Evolutionary conservation across 2,329 filamentous ascomycete species (phyloP), one percentile per base, ranked within the genome.

Genomic region (Pyricularia sp.): DNA sequence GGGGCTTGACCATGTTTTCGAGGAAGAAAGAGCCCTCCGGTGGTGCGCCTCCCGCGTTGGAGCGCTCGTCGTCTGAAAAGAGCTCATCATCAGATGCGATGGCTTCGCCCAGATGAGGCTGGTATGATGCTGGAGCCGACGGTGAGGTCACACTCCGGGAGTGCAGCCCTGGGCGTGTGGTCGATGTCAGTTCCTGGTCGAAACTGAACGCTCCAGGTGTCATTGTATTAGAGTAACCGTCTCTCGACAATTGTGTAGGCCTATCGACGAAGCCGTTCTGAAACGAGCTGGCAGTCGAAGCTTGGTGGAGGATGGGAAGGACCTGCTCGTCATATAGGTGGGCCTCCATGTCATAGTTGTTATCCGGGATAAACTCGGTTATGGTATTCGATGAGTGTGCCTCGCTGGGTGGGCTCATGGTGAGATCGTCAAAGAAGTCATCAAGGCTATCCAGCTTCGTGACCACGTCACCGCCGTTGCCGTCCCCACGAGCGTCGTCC

Each of bases 281-380:
- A 78, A 98, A 95, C 0, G 90, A 91, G 1, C 88, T 86, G 67
- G 88, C 91, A 72, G 89, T 94, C 12, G 85, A 92, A 75, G 93
- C 95, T 75, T 95, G 92, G 73, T 95, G 91, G 6, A 97, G 81
- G 67, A 97, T 96, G 0, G 94, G 94, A 12, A 95, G 84, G 7
- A 95, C 96, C 76, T 97, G 92, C 77, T 97, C 93, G 74, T 97
- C 94, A 78, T 98, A 97, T 0, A 97, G 81, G 76, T 92, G 89
- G 26, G 94, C 92, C 12, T 89, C 91, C 0, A 89, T 89, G 72
- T 95, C 91, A 61, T 64, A 89, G 88, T 11, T 84, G 31, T 67
- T 85, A 71, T 89, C 88, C 0, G 86, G 85, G 0, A 87, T 83
- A 71, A 89, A 91, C 75, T 89, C 87, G 0, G 87, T 89, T 20